Conservation (phyloP, 306 rosid species). For the Pyrus bretschneideri region DNA sequence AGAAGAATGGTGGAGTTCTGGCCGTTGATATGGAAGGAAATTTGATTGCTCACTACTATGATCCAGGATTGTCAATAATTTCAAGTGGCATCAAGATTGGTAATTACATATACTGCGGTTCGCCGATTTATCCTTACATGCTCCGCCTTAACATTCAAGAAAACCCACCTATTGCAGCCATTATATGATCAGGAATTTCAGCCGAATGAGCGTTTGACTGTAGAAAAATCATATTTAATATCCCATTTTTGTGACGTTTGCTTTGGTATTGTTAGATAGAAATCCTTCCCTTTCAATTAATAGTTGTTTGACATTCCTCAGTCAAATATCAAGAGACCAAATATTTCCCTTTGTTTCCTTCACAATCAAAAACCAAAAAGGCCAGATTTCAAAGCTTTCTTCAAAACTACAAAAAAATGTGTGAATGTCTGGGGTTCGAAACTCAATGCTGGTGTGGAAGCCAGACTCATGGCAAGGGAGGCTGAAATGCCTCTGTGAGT, state of each 20-base stretch:
- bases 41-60: not conserved
- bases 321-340: too few relatives aligned
- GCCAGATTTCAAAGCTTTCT: too few relatives aligned
- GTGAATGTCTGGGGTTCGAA: too few relatives aligned
- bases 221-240: too few relatives aligned
- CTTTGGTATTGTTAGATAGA: not conserved
- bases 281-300: too few relatives aligned
- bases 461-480: rapidly evolving
- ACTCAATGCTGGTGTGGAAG: too few relatives aligned
- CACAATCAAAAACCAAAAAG: too few relatives aligned
- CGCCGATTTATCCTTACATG: conserved; percentile 13
- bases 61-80: not conserved
- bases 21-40: conserved; percentile 36
- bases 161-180: conserved; percentile 20
- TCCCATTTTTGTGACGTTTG: not conserved
- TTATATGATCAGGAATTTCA: conserved; percentile 1
- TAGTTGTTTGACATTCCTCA: too few relatives aligned
- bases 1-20: conserved; percentile 35
- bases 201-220: not conserved
- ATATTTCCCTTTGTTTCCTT: too few relatives aligned
- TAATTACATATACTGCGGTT: conserved; percentile 10
- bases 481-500: too few relatives aligned
- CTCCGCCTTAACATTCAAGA: conserved; percentile 31
- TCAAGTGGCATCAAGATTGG: conserved; percentile 13
- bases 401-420: too few relatives aligned